Base-by-base conservation (phyloP, 371 early-diverging fungal species). In the Mortierella sp. region DNA sequence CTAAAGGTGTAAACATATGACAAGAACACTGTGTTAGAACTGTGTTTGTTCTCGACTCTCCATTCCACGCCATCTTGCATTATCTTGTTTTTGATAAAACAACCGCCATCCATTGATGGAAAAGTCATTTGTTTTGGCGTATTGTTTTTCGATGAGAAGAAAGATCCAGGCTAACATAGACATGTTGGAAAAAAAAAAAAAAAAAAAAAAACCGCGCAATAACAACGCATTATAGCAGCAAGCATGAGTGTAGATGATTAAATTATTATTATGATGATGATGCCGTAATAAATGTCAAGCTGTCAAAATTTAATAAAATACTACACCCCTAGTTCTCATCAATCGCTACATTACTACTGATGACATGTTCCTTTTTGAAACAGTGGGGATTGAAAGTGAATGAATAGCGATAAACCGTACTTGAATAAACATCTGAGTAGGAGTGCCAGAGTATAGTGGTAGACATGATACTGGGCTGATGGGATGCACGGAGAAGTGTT, bases 31-130 rank as follows among this genome's bases (percentile, higher is more conserved):
- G 12, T 49, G 12, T 49, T 49, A 22, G 52, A 18, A n/a, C 4
- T 9, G 24, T 22, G n/a, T 66, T 20, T 59, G 39, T 59, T 58
- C 43, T 59, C 26, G 43, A 57, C 26, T 43, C 58, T 51, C 49
- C 8, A 35, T n/a, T 20, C 11, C 16, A 2, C 60, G 28, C 62
- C 54, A 69, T 69, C 70, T 62, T 62, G 70, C 70, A 69, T 69
- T 52, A 69, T 69, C 70, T 54, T 24, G 14, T 55, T 30, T 26
- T 54, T 26, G 45, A 58, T 58, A 40, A 59, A 28, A 52, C n/a
- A 52, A n/a, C 9, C n/a, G 9, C 10, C 8, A 52, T 18, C 24
- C 52, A 43, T 43, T 11, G 43, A 43, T 43, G 16, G 11, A 16
- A 43, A 14, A 0, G 43, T 43, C 16, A 3, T 43, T 43, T 43